These are phyloP conservation scores for Bretschneidera sinensis DNA, from an alignment of 345 rosid species.

Conservation along the genomic window DNA sequence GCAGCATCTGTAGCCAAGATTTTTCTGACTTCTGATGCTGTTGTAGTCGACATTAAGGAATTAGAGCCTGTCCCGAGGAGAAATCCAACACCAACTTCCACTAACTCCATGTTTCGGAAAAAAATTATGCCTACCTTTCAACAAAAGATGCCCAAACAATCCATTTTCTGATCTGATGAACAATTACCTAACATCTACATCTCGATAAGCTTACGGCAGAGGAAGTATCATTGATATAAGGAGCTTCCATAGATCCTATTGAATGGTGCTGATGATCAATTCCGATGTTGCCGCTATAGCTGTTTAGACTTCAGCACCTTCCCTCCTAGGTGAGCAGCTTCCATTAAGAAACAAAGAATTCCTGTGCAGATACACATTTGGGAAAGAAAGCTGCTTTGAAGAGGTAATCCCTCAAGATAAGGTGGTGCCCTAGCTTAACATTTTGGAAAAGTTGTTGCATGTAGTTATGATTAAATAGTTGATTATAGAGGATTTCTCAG, in stretches of 20 bases:
- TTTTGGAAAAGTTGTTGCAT: neutral
- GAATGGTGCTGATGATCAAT: neutral
- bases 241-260: neutral
- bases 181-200: neutral
- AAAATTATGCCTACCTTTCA: conserved; percentile 1
- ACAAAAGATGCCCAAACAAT: neutral
- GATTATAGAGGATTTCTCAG: neutral
- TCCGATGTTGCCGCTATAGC: neutral
- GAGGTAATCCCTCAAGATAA: neutral
- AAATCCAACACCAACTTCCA: conserved; percentile 39
- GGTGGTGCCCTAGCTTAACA: neutral
- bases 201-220: neutral
- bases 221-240: neutral
- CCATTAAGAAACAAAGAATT: neutral
- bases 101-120: conserved; percentile 17
- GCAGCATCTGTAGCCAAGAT: conserved; percentile 87
- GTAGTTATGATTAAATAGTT: neutral
- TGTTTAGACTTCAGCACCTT: too few species aligned
- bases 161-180: neutral
- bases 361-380: neutral
- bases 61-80: conserved; percentile 36
- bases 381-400: neutral
- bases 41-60: conserved; percentile 70
- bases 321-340: neutral
- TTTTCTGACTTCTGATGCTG: conserved; percentile 73